Percentiles rank a stretch among this genome's conserved stretches.
Evolutionary conservation across 2,329 filamentous ascomycete species (phyloP).

Genomic region (Cadophora gregata): DNA sequence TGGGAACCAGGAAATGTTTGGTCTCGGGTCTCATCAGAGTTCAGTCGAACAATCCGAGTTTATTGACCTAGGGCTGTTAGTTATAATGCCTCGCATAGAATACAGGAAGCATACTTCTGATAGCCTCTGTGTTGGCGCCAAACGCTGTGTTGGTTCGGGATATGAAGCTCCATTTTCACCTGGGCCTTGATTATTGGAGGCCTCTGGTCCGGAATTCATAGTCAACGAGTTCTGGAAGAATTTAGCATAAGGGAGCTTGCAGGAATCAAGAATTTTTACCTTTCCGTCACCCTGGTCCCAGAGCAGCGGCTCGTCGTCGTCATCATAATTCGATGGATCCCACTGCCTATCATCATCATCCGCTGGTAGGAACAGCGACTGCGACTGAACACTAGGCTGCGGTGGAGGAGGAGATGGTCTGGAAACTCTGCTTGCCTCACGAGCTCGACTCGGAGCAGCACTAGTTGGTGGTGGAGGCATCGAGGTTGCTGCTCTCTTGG

Average conservation of each 20-base stretch:
- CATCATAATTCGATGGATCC: slow-evolving; percentile 73
- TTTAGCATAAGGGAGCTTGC: slow-evolving; percentile 41
- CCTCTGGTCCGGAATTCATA: slow-evolving; percentile 36
- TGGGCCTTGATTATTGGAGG: slow-evolving; percentile 28
- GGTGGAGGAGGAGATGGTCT: slow-evolving; percentile 61
- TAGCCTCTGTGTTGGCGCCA: slow-evolving; percentile 77
- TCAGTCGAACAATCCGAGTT: slow-evolving; percentile 42
- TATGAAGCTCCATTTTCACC: slow-evolving; percentile 19
- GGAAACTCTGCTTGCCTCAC: slow-evolving; percentile 36
- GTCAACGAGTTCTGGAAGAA: slow-evolving; percentile 35
- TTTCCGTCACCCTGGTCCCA: slow-evolving; percentile 75
- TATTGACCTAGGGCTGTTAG: slow-evolving; percentile 42
- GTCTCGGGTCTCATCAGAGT: neutral
- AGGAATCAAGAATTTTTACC: slow-evolving; percentile 50
- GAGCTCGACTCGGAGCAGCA: slow-evolving; percentile 32
- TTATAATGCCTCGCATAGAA: neutral
- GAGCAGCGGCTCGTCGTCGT: slow-evolving; percentile 70
- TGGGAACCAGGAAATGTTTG: neutral
- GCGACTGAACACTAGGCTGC: slow-evolving; percentile 63
- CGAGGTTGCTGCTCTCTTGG: slow-evolving; percentile 37
- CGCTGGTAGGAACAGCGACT: slow-evolving; percentile 72
- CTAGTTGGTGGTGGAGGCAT: slow-evolving; percentile 38
- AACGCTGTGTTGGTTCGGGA: slow-evolving; percentile 41
- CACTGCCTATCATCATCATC: slow-evolving; percentile 72
- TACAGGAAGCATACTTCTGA: slow-evolving; percentile 62